Percentiles rank a stretch among this genome's conserved stretches.
Evolutionary conservation across 805 yeast genomes (phyloP).

Genomic region (Deakozyma indianensis): DNA sequence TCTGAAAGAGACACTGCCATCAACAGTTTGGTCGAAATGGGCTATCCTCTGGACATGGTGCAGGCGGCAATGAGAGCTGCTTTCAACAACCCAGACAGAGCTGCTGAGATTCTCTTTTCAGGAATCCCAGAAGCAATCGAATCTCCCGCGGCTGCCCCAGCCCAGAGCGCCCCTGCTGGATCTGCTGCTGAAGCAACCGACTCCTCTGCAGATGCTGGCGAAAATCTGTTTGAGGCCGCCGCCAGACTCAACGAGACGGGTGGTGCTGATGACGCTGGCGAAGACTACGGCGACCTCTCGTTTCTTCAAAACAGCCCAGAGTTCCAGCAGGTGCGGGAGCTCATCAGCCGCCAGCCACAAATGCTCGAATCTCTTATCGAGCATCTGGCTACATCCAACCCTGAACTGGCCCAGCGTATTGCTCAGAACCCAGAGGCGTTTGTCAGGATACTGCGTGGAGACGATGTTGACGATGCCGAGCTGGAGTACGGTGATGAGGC

Average conservation of each 20-base stretch:
- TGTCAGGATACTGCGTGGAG: constrained; percentile 51
- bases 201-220: constrained; percentile 18
- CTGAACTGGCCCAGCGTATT: constrained; percentile 69
- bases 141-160: constrained; percentile 11
- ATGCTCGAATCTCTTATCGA: constrained; percentile 72
- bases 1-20: constrained; percentile 61
- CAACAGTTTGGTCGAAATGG: constrained; percentile 85
- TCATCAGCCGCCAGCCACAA: constrained; percentile 77
- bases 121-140: constrained; percentile 60
- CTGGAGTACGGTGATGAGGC: constrained; percentile 21
- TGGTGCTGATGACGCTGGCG: constrained; percentile 21
- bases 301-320: constrained; percentile 20
- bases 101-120: constrained; percentile 84
- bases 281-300: constrained; percentile 25
- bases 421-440: constrained; percentile 67
- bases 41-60: constrained; percentile 76
- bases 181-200: constrained; percentile 10
- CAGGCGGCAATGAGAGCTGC: constrained; percentile 90
- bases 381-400: constrained; percentile 67
- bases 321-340: constrained; percentile 52
- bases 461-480: constrained; percentile 33
- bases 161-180: constrained; percentile 14
- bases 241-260: constrained; percentile 18
- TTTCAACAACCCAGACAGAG: constrained; percentile 93
- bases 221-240: constrained; percentile 26